Percentiles rank a stretch among this genome's conserved stretches.
phyloP scores from a whole-genome alignment of 441 rosid genomes.

The Geranium incanum region DNA sequence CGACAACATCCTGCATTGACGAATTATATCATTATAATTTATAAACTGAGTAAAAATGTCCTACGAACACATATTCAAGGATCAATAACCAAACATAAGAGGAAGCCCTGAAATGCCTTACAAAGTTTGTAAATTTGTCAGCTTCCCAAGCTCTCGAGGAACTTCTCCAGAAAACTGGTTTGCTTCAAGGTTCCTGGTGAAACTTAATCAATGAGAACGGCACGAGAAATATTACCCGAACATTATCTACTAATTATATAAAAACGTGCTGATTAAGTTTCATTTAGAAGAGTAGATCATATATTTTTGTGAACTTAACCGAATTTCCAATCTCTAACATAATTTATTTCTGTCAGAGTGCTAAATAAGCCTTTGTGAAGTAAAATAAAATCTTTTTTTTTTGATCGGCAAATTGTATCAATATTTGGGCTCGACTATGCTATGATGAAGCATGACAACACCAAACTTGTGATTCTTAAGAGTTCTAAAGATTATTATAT shows the following conservation, averaged over 20 bases:
- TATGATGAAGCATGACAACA: too few relatives aligned
- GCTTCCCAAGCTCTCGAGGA: slow-evolving; percentile 62
- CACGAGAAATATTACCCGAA: not conserved
- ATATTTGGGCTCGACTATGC: too few relatives aligned
- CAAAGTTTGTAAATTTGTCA: slow-evolving; percentile 50
- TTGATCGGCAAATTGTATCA: too few relatives aligned
- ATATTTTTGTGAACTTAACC: too few relatives aligned
- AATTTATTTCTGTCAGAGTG: not conserved
- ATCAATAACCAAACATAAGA: slow-evolving; percentile 15
- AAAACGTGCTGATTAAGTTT: not conserved
- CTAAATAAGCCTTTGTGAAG: not conserved
- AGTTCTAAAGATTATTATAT: too few relatives aligned
- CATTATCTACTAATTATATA: not conserved
- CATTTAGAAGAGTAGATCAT: too few relatives aligned
- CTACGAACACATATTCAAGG: not conserved
- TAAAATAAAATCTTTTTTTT: not conserved
- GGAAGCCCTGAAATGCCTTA: slow-evolving; percentile 29
- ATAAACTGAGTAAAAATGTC: not conserved
- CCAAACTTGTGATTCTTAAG: too few relatives aligned
- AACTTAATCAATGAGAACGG: slow-evolving; percentile 8
- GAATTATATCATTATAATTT: not conserved
- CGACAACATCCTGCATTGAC: slow-evolving; percentile 50
- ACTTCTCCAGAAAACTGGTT: slow-evolving; percentile 61
- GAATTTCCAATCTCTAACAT: too few relatives aligned
- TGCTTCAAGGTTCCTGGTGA: slow-evolving; percentile 57